A percentile compares a stretch with the other conserved stretches of the same genome.
phyloP scores from a whole-genome alignment of 768 basidiomycete genomes.

The Suillus subalutaceus region DNA sequence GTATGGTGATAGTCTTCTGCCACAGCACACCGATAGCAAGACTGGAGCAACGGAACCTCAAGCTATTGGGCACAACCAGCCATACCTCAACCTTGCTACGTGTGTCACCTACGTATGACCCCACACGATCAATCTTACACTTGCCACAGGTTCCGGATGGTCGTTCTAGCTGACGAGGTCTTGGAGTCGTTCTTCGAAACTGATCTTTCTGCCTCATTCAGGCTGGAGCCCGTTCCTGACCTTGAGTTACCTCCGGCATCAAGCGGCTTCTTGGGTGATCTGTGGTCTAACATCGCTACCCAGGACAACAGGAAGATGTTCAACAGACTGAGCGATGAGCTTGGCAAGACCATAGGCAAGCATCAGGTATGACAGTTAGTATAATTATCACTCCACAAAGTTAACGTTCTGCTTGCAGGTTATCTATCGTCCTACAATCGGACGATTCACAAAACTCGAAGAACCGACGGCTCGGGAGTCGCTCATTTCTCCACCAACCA shows the following conservation, averaged over 20 bases:
- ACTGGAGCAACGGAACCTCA: slow-evolving; percentile 46
- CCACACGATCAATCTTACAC: slow-evolving; percentile 11
- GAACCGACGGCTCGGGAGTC: slow-evolving; percentile 91
- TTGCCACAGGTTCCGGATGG: slow-evolving; percentile 90
- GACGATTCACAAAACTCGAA: slow-evolving; percentile 79
- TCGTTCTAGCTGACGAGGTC: slow-evolving; percentile 94
- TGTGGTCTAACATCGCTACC: slow-evolving; percentile 89
- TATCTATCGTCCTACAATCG: slow-evolving; percentile 80
- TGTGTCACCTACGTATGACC: slow-evolving; percentile 36
- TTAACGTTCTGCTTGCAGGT: slow-evolving; percentile 43
- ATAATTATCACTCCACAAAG: not conserved
- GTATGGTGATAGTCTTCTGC: slow-evolving; percentile 92
- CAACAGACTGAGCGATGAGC: slow-evolving; percentile 90
- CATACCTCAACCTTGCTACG: slow-evolving; percentile 92
- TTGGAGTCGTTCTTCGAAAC: slow-evolving; percentile 96
- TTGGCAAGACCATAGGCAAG: slow-evolving; percentile 92
- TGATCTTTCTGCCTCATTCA: slow-evolving; percentile 88
- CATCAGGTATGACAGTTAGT: slow-evolving; percentile 63
- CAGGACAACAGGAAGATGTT: slow-evolving; percentile 94
- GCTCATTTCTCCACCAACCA: slow-evolving; percentile 70
- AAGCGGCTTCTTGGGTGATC: slow-evolving; percentile 73
- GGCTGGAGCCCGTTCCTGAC: slow-evolving; percentile 70
- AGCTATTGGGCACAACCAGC: slow-evolving; percentile 72
- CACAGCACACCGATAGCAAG: slow-evolving; percentile 37
- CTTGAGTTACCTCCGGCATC: slow-evolving; percentile 62